A percentile compares a stretch with the other conserved stretches of the same genome.
phyloP scores from a whole-genome alignment of 2,329 filamentous ascomycete species.

The Colletotrichum sp. region DNA sequence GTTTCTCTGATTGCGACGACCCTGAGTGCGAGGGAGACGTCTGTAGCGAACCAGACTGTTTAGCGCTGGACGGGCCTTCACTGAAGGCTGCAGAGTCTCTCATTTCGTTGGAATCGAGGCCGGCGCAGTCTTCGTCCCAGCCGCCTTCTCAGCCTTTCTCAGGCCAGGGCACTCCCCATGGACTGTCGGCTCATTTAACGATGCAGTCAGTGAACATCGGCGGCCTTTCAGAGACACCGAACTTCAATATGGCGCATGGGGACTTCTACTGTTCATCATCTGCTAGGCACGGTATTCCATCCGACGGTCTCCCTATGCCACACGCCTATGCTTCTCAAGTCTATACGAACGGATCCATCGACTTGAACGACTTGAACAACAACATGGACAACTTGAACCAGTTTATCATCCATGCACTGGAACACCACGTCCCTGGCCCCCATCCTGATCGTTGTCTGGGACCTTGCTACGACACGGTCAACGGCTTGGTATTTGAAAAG shows the following conservation, averaged over 20 bases:
- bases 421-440: constrained; percentile 26
- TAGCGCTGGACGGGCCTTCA: constrained; percentile 10
- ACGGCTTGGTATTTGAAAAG: constrained; percentile 18
- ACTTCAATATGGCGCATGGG: background rate
- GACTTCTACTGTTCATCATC: background rate
- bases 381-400: no score
- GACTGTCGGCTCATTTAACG: background rate
- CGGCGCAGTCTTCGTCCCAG: background rate
- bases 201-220: background rate
- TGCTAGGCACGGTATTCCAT: background rate
- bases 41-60: constrained; percentile 41
- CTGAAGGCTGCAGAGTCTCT: background rate
- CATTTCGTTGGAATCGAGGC: background rate
- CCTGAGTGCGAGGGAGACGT: constrained; percentile 41
- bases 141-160: background rate
- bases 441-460: background rate
- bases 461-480: constrained; percentile 24
- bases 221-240: background rate
- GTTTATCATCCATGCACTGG: constrained; percentile 30
- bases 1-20: constrained; percentile 35
- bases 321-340: background rate
- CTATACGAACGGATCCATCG: background rate
- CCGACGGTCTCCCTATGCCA: background rate
- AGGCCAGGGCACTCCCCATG: background rate
- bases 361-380: background rate